Evolutionary conservation across 148 eudicot genomes (phyloP), one percentile per base, ranked within the genome.

Genomic region (Spergularia marina): DNA sequence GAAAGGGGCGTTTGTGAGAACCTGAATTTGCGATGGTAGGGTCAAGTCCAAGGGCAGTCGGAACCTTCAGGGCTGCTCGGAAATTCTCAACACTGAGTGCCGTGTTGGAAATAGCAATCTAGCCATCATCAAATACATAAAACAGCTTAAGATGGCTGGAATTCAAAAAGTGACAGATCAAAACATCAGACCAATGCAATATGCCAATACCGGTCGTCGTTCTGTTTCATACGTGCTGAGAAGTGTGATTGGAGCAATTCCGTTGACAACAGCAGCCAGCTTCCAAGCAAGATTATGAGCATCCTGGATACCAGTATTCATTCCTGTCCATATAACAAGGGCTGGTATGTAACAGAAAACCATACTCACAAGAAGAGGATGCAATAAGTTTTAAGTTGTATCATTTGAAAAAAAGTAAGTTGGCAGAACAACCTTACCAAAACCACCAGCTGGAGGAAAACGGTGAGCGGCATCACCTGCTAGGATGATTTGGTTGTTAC

Each of bases 201-300:
- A 69, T 63, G 75, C 63, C 67, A 61, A 63, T 89, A 95, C 99
- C 90, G 91, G 99, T 64, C 72, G 83, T 53, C 99, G 87, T 71
- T 95, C 99, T 81, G 82, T 80, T 83, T 95, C 99, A 54, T 89
- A 95, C 71, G 97, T 90, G 80, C 75, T 76, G 58, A 95, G 89
- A 78, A 92, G 77, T 74, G 87, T 85, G 53, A 79, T 75, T 64
- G 91, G 89, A 80, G 96, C 78, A 73, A 92, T 78, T 72, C 90
- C 91, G 78, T 85, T 83, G 82, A 91, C 53, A 41, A 89, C 86
- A 72, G 91, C 82, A 72, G 94, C 97, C 77, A 95, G 79, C 82
- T 95, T 95, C 99, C 98, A 95, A 23, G 97, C 98, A 82, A 95
- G 94, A 82, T 95, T 95, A 62, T 95, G 99, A 54, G 91, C 99